Evolutionary conservation across 345 rosid species (phyloP).

Genomic region (Garcia nutans): DNA sequence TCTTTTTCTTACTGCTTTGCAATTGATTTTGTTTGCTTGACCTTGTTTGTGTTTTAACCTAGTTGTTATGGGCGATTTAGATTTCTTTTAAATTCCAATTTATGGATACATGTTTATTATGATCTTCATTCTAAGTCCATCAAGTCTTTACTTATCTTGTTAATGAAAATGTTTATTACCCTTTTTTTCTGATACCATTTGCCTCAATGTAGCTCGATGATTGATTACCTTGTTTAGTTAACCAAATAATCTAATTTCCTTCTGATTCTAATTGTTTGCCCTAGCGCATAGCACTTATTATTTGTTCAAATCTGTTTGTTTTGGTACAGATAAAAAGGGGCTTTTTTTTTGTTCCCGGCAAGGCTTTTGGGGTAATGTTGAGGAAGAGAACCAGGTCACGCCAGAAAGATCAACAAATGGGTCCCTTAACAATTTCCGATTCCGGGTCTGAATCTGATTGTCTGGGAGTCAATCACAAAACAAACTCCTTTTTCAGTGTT

Average conservation of each 20-base stretch:
- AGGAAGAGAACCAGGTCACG: conserved; percentile 49
- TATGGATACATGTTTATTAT: neutral
- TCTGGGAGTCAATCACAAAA: conserved; percentile 34
- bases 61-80: conserved; percentile 1
- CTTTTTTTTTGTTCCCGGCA: too few relatives aligned
- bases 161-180: neutral
- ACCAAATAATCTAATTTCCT: neutral
- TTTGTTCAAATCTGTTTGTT: conserved; percentile 3
- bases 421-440: conserved; percentile 39
- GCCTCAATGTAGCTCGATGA: neutral
- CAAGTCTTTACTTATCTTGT: neutral
- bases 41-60: neutral
- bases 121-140: neutral
- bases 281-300: neutral
- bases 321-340: conserved; percentile 16
- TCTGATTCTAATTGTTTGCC: neutral
- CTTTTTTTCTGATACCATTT: neutral
- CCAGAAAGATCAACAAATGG: conserved; percentile 56
- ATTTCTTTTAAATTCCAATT: neutral
- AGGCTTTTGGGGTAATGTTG: conserved; percentile 30
- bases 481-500: conserved; percentile 43
- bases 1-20: neutral
- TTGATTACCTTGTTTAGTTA: neutral
- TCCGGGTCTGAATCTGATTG: conserved; percentile 37
- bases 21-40: neutral